Conservation (phyloP, 2,329 filamentous ascomycete genomes). For the Emmonsia crescens region DNA sequence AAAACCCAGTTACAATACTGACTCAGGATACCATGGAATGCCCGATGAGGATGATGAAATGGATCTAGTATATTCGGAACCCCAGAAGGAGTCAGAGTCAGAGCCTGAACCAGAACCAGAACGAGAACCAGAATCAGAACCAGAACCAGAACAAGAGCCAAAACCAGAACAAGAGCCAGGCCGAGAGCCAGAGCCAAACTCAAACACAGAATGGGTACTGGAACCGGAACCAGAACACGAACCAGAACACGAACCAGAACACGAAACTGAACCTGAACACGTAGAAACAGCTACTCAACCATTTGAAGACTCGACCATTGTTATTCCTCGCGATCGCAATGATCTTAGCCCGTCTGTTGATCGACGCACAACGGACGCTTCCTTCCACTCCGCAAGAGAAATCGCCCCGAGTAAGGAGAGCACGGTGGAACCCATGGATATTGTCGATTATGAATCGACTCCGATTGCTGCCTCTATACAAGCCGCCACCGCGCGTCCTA, state of each 20-base stretch:
- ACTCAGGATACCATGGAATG: slow-evolving; percentile 40
- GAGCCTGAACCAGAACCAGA: background rate
- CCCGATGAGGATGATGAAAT: slow-evolving; percentile 32
- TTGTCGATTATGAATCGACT: slow-evolving; percentile 17
- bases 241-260: background rate
- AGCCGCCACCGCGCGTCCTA: background rate
- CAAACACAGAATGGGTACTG: background rate
- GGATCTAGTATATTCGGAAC: slow-evolving; percentile 14
- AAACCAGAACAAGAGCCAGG: background rate
- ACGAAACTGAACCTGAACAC: slow-evolving; percentile 9
- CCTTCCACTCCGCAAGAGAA: slow-evolving; percentile 39
- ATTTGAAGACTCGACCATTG: slow-evolving; percentile 21
- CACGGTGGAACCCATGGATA: slow-evolving; percentile 28
- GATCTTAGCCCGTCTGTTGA: slow-evolving; percentile 19
- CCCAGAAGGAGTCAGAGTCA: background rate
- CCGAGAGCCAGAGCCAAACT: background rate
- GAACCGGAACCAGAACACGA: background rate
- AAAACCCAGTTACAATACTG: slow-evolving; percentile 31
- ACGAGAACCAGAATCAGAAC: background rate
- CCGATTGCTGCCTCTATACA: background rate
- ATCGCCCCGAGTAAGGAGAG: slow-evolving; percentile 24
- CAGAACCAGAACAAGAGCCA: background rate
- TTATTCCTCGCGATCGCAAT: slow-evolving; percentile 9
- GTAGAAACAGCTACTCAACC: slow-evolving; percentile 26
- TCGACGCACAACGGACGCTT: slow-evolving; percentile 33